A percentile compares a stretch with the other conserved stretches of the same genome.
These are phyloP conservation scores for Alternaria arbusti DNA, from an alignment of 2,329 filamentous ascomycete genomes.

Conservation along the genomic window DNA sequence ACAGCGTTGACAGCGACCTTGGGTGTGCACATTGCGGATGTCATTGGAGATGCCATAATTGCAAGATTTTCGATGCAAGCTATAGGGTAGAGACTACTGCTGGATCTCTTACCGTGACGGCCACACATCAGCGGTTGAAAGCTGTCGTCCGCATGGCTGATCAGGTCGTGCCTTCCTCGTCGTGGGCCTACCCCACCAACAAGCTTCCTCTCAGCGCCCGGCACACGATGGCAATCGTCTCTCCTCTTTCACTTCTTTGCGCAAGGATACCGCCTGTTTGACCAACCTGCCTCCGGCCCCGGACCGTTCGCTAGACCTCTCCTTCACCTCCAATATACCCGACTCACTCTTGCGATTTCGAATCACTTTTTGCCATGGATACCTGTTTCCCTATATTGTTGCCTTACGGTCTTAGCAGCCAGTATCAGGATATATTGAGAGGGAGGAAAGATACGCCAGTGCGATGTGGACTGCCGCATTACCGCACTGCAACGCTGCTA, in stretches of 20 bases:
- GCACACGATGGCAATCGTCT: no score
- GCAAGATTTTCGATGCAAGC: no score
- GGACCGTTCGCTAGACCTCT: not conserved
- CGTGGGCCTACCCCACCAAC: not conserved
- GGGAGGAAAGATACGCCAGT: not conserved
- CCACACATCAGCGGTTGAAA: no score
- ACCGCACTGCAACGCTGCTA: not conserved
- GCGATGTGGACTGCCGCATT: not conserved
- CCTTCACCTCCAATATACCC: not conserved
- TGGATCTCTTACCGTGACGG: no score
- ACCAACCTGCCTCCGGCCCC: not conserved
- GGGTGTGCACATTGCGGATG: no score
- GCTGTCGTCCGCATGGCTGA: no score
- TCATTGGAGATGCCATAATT: no score
- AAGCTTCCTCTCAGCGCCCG: not conserved
- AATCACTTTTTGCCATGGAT: constrained; percentile 1
- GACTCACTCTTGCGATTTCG: constrained; percentile 25
- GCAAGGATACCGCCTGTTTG: not conserved
- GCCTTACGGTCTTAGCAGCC: constrained; percentile 14
- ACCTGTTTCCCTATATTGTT: constrained; percentile 6
- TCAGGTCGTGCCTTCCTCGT: not conserved
- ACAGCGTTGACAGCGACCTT: no score
- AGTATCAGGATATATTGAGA: not conserved
- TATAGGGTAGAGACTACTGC: no score
- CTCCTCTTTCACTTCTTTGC: not conserved